Conservation (phyloP, 140 eudicot genomes). For the Ambrosia hybrid region DNA sequence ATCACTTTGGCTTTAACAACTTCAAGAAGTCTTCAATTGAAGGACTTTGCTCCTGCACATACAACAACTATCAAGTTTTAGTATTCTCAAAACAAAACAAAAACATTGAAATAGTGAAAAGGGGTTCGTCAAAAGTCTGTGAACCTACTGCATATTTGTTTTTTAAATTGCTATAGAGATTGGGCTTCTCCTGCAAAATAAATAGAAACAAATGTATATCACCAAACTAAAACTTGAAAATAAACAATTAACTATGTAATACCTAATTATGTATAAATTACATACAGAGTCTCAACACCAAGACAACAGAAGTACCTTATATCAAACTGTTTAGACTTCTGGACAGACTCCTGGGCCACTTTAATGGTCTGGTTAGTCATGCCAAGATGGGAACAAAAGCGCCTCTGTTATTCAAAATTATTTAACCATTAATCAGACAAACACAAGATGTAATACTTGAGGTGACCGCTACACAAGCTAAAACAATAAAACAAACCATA, state of each 20-base stretch:
- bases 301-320: slow-evolving; percentile 43
- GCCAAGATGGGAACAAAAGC: slow-evolving; percentile 68
- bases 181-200: slow-evolving; percentile 67
- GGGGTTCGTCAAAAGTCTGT: no score
- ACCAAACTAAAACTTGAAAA: background rate
- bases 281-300: background rate
- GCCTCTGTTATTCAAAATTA: slow-evolving; percentile 35
- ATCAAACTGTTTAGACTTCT: slow-evolving; percentile 55
- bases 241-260: no score
- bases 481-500: slow-evolving; percentile 37
- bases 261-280: background rate
- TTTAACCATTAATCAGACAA: slow-evolving; percentile 2
- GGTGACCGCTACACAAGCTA: background rate
- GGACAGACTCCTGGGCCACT: slow-evolving; percentile 67
- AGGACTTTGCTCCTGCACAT: no score
- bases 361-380: slow-evolving; percentile 54
- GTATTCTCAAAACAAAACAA: no score
- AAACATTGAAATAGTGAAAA: no score
- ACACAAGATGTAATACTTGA: background rate
- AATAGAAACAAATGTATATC: background rate
- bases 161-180: slow-evolving; percentile 41
- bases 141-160: no score
- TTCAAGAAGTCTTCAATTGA: no score
- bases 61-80: no score
- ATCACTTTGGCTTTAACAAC: no score